A percentile compares a stretch with the other conserved stretches of the same genome.
Evolutionary conservation across 805 yeast species (phyloP).

Genomic region (Pichia paraexigua): DNA sequence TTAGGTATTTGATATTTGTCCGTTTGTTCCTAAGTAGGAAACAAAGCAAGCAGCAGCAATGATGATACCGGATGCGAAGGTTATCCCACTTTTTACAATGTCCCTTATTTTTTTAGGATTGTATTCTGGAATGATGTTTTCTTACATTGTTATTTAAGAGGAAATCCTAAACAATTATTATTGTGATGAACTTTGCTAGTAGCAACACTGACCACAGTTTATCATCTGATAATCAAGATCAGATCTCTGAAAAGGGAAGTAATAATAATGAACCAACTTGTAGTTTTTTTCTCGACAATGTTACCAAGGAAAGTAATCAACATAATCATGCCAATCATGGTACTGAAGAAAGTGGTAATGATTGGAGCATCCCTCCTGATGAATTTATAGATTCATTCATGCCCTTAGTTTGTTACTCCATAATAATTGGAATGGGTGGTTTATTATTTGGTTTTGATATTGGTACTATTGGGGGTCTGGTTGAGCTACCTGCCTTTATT

Average conservation of each 20-base stretch:
- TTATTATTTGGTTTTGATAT: conserved; percentile 31
- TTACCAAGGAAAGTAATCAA: not conserved
- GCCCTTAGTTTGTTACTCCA: conserved; percentile 19
- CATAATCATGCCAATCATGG: not conserved
- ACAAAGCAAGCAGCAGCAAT: no score
- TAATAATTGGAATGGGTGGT: conserved; percentile 27
- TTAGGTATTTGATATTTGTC: no score
- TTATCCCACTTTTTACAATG: no score
- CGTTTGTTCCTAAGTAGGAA: no score
- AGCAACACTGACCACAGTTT: not conserved
- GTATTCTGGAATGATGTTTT: not conserved
- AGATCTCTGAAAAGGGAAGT: not conserved
- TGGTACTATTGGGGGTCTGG: conserved; percentile 30
- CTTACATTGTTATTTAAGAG: not conserved
- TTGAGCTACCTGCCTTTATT: conserved; percentile 24
- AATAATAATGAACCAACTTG: not conserved
- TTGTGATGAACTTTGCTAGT: not conserved
- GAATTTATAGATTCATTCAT: conserved; percentile 7
- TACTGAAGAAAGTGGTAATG: not conserved
- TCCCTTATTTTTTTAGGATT: no score
- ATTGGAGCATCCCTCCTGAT: not conserved
- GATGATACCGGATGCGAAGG: no score
- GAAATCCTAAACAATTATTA: not conserved
- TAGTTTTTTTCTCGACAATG: not conserved
- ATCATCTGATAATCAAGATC: not conserved